phyloP scores from a whole-genome alignment of 1,139 yeast genomes.

The Pichia sp. region DNA sequence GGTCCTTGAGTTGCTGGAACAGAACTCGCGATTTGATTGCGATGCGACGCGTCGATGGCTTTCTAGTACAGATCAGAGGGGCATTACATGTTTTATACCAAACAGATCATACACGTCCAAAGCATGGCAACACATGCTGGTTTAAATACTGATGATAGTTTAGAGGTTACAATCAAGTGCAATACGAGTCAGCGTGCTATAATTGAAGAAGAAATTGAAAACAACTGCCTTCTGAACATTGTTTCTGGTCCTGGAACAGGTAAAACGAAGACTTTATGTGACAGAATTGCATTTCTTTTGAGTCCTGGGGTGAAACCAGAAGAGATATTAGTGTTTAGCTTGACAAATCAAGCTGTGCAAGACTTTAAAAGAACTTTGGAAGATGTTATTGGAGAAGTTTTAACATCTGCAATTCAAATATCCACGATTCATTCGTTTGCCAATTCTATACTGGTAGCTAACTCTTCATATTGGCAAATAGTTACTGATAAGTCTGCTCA shows the following conservation, averaged over 20 bases:
- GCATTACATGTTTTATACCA: background rate
- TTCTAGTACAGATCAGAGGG: too few relatives aligned
- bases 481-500: conserved; percentile 24
- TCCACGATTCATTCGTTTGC: conserved; percentile 60
- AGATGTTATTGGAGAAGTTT: conserved; percentile 30
- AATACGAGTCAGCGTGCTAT: conserved; percentile 26
- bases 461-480: conserved; percentile 34
- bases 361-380: conserved; percentile 38
- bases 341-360: conserved; percentile 65
- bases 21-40: background rate
- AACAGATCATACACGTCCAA: too few relatives aligned
- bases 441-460: conserved; percentile 38
- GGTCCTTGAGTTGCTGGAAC: too few relatives aligned
- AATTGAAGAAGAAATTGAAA: conserved; percentile 19
- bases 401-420: conserved; percentile 34
- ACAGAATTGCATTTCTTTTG: conserved; percentile 45
- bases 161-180: conserved; percentile 18
- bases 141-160: background rate
- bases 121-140: background rate
- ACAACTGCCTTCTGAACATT: conserved; percentile 39
- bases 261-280: conserved; percentile 55
- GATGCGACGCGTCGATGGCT: background rate
- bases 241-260: conserved; percentile 77
- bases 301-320: conserved; percentile 37
- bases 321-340: conserved; percentile 54